These are phyloP conservation scores for Tylopilus plumbeoviolaceoides DNA, from an alignment of 768 basidiomycete genomes.

Conservation along the genomic window DNA sequence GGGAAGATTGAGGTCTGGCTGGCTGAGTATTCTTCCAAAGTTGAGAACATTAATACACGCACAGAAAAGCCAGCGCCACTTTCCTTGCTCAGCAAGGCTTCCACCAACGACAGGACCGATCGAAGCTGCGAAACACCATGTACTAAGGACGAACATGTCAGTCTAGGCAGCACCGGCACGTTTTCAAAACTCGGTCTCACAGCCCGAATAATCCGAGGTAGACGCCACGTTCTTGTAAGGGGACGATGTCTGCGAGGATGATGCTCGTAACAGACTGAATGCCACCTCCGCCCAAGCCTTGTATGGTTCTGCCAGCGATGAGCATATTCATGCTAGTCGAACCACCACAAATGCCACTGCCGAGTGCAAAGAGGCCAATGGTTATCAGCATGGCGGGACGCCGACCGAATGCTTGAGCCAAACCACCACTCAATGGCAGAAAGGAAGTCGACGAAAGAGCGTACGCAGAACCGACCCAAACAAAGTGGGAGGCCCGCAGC, in stretches of 20 bases:
- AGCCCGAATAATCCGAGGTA: conserved; percentile 28
- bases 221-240: conserved; percentile 39
- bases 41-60: background rate
- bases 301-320: conserved; percentile 26
- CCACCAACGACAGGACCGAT: conserved; percentile 36
- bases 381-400: conserved; percentile 22
- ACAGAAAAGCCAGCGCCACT: conserved; percentile 46
- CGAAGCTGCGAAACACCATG: conserved; percentile 32
- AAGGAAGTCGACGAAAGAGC: conserved; percentile 35
- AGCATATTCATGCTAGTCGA: conserved; percentile 20
- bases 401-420: conserved; percentile 31
- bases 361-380: conserved; percentile 30
- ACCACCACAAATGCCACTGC: conserved; percentile 35
- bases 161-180: background rate
- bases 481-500: conserved; percentile 25
- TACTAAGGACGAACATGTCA: conserved; percentile 10
- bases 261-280: conserved; percentile 35
- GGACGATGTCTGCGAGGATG: conserved; percentile 40
- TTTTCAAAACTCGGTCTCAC: conserved; percentile 1
- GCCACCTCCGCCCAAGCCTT: conserved; percentile 36
- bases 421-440: conserved; percentile 34
- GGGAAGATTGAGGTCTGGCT: conserved; percentile 38
- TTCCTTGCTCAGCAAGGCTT: conserved; percentile 28
- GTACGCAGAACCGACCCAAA: conserved; percentile 38
- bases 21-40: background rate